These are phyloP conservation scores for Cladosporium sp. DNA, from an alignment of 2,329 filamentous ascomycete species.

Conservation along the genomic window DNA sequence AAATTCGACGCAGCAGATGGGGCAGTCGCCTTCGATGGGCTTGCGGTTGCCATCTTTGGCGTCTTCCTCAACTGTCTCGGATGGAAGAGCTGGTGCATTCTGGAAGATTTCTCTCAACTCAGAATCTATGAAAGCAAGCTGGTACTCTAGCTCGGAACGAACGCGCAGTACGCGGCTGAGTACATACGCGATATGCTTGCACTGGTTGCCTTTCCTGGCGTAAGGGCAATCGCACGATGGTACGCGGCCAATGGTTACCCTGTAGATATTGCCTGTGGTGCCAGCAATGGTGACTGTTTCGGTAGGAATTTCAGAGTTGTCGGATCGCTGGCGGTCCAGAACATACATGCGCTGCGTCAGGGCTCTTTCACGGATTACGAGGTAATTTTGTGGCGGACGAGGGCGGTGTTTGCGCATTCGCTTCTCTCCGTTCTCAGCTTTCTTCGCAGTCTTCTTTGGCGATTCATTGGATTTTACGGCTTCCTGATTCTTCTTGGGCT, in stretches of 20 bases:
- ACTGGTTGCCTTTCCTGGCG: conserved; percentile 45
- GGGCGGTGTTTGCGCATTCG: conserved; percentile 23
- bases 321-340: conserved; percentile 23
- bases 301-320: conserved; percentile 35
- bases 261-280: conserved; percentile 60
- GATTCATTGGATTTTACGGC: too few relatives aligned
- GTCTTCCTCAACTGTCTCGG: conserved; percentile 26
- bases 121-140: conserved; percentile 56
- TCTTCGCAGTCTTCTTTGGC: too few relatives aligned
- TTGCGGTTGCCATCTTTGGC: conserved; percentile 51
- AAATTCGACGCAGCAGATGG: conserved; percentile 49
- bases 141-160: conserved; percentile 52
- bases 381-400: conserved; percentile 21
- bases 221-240: conserved; percentile 38
- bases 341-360: conserved; percentile 31
- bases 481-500: conserved; percentile 6
- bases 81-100: conserved; percentile 49
- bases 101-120: conserved; percentile 56
- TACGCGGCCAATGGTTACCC: conserved; percentile 48
- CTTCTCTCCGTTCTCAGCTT: conserved; percentile 23
- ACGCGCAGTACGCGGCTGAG: conserved; percentile 57
- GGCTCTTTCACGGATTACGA: conserved; percentile 24
- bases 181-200: conserved; percentile 63
- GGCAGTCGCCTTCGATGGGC: conserved; percentile 58
- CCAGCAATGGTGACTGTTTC: conserved; percentile 58